Evolutionary conservation across 805 yeast species (phyloP).

Genomic region (Metschnikowia continentalis): DNA sequence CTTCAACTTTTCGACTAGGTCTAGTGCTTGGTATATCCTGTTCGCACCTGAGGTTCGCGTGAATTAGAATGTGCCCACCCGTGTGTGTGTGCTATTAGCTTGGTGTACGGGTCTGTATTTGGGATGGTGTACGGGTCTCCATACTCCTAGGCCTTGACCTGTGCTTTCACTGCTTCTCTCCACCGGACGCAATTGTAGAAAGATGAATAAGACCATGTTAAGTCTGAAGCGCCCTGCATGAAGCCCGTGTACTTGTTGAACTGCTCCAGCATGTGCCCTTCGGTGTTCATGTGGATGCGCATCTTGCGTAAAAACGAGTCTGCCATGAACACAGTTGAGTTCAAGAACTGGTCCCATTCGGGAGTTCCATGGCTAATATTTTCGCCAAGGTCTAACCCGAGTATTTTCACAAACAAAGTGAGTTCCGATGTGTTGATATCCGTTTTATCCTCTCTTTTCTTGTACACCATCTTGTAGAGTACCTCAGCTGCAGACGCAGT

Average conservation of each 20-base stretch:
- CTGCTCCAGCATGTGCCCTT: constrained; percentile 84
- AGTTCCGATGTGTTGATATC: constrained; percentile 40
- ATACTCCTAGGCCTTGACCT: not conserved
- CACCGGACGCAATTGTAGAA: constrained; percentile 66
- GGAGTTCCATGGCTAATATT: constrained; percentile 35
- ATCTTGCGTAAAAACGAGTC: constrained; percentile 64
- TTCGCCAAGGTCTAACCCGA: not conserved
- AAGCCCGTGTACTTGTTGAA: constrained; percentile 76
- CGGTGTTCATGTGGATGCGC: constrained; percentile 52
- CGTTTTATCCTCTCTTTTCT: constrained; percentile 32
- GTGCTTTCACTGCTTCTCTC: constrained; percentile 39
- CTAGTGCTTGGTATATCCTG: no score
- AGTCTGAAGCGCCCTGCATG: constrained; percentile 80
- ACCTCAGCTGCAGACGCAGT: constrained; percentile 68
- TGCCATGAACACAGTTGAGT: constrained; percentile 48
- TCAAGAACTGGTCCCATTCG: constrained; percentile 45
- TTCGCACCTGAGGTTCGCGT: no score
- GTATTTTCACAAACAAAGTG: constrained; percentile 7
- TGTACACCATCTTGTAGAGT: constrained; percentile 51
- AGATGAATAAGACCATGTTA: constrained; percentile 90
- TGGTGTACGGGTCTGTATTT: not conserved
- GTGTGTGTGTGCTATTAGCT: not conserved
- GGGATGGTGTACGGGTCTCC: not conserved
- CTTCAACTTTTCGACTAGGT: not conserved
- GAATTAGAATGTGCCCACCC: no score